Conservation (phyloP, 1,284 basidiomycete genomes). For the Pterulicium gracile region DNA sequence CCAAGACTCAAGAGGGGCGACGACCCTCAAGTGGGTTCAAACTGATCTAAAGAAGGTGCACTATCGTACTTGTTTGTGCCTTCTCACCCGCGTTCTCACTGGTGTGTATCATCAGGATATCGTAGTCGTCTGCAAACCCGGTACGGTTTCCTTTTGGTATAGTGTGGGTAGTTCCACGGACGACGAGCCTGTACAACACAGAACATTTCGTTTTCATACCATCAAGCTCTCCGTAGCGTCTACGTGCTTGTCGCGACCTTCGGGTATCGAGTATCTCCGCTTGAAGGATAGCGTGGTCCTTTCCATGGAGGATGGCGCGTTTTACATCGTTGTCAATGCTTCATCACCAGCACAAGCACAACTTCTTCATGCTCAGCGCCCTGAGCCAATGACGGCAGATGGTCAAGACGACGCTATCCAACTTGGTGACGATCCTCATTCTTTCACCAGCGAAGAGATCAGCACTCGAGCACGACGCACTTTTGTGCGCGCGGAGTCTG, state of each 20-base stretch:
- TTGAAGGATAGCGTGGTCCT: conserved; percentile 41
- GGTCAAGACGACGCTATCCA: conserved; percentile 8
- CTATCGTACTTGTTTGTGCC: conserved; percentile 23
- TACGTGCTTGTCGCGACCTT: conserved; percentile 41
- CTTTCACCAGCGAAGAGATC: conserved; percentile 31
- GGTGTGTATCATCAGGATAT: conserved; percentile 31
- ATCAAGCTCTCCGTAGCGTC: conserved; percentile 46
- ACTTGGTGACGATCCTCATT: conserved; percentile 13
- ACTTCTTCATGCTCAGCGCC: conserved; percentile 12
- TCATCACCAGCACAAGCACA: conserved; percentile 36
- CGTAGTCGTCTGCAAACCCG: conserved; percentile 49
- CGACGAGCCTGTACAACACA: conserved; percentile 9
- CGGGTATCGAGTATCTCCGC: conserved; percentile 44
- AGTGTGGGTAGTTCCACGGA: conserved; percentile 33
- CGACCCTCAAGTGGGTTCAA: conserved; percentile 45
- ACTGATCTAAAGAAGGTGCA: conserved; percentile 28
- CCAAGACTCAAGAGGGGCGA: conserved; percentile 32
- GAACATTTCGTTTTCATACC: conserved; percentile 29
- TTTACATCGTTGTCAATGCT: conserved; percentile 40
- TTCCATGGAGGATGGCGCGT: conserved; percentile 56
- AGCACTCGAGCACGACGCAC: conserved; percentile 36
- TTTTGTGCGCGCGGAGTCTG: conserved; percentile 36
- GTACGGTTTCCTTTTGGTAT: conserved; percentile 43
- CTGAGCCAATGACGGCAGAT: conserved; percentile 24
- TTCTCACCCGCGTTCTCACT: conserved; percentile 22